Evolutionary conservation across 2,329 filamentous ascomycete genomes (phyloP), one percentile per base, ranked within the genome.

Genomic region (Aspergillus pseudoterreus): DNA sequence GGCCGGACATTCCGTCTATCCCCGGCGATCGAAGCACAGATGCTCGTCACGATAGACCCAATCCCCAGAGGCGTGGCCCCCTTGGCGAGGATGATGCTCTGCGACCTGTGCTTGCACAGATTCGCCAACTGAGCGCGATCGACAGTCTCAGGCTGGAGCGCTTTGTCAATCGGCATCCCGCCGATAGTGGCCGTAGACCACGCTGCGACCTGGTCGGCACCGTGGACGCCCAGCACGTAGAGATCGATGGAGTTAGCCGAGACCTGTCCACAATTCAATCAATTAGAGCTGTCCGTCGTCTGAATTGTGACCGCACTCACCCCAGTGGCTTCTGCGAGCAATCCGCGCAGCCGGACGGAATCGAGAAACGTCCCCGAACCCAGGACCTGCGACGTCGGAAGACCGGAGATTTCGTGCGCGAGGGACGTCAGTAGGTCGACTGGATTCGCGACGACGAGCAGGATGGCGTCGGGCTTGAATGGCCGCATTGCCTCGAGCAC

Each of bases 331-430:
- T 59, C 53, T 17, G 54, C 54, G 38, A 61, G 36, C 4, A 61
- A 19, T 2, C 47, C 74, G 15, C 75, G 72, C 43, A 82, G 62
- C 21, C 80, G 65, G 4, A 75, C 74, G 1, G 78, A 79, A 56
- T 82, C 80, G 3, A 82, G 69, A 56, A 75, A 77, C 0, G 80
- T 82, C 10, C 79, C 80, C 3, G 75, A 77, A 0, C 80, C 80
- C 21, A 82, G 58, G 11, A 82, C 78, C 54, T 81, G 79, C 9
- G 57, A 63, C 35, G 69, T 59, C 0, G 79, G 78, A 1, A 82
- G 68, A 1, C 76, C 73, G 0, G 76, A 77, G 14, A 78, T 62
- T 43, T 75, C 67, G 30, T 73, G 71, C 4, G 75, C 77, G 46
- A 81, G 72, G 43, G 75, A 74, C 1, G 80, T 81, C 32, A 82